A percentile compares a stretch with the other conserved stretches of the same genome.
Evolutionary conservation across 345 rosid species (phyloP).

Genomic region (Populus tremula): DNA sequence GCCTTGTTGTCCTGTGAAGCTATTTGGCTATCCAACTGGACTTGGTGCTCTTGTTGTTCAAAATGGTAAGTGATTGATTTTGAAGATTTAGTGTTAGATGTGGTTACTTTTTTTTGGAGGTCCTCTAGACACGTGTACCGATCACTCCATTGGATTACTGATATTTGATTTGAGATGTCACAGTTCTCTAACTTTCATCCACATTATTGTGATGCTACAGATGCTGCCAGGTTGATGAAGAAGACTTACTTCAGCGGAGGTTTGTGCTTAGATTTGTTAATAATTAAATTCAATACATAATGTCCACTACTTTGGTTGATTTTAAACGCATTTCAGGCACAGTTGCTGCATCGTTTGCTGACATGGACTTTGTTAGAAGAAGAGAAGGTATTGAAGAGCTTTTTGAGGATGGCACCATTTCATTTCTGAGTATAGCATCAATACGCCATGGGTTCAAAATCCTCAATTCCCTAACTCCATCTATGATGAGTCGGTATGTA

Average conservation of each 20-base stretch:
- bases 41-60: slow-evolving; percentile 88
- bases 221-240: slow-evolving; percentile 76
- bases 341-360: slow-evolving; percentile 90
- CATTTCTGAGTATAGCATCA: slow-evolving; percentile 87
- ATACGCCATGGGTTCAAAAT: slow-evolving; percentile 71
- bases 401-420: slow-evolving; percentile 87
- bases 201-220: slow-evolving; percentile 39
- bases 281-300: background rate
- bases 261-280: slow-evolving; percentile 34
- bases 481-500: slow-evolving; percentile 65
- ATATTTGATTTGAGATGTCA: background rate
- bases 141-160: background rate
- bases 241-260: slow-evolving; percentile 97
- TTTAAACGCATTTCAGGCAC: slow-evolving; percentile 56
- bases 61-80: slow-evolving; percentile 55
- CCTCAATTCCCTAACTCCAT: slow-evolving; percentile 62
- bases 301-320: background rate
- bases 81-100: background rate
- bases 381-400: slow-evolving; percentile 78
- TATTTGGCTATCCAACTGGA: slow-evolving; percentile 99
- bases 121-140: background rate
- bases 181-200: slow-evolving; percentile 8
- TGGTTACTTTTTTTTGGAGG: background rate
- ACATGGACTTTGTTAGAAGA: slow-evolving; percentile 86
- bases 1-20: slow-evolving; percentile 39